A percentile compares a stretch with the other conserved stretches of the same genome.
These are phyloP conservation scores for Asterophora lycoperdoides DNA, from an alignment of 768 basidiomycete genomes.

Conservation along the genomic window DNA sequence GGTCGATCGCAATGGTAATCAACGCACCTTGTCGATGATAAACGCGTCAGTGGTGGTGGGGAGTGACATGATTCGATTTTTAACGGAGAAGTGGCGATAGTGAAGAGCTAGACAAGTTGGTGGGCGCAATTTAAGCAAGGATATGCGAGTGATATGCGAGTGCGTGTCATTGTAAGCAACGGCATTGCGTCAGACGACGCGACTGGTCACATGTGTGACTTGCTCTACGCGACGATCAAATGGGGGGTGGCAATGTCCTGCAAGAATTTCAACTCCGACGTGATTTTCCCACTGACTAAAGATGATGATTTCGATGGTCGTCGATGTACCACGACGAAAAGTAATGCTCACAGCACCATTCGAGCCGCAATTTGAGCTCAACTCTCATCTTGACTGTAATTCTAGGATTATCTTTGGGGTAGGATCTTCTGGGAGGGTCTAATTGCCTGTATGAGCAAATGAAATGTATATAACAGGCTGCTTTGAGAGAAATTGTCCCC, in stretches of 20 bases:
- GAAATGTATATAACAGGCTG: not conserved
- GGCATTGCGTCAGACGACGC: too few relatives aligned
- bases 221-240: too few relatives aligned
- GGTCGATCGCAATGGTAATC: not conserved
- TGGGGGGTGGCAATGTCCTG: not conserved
- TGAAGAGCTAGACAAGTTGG: too few relatives aligned
- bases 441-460: too few relatives aligned
- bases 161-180: too few relatives aligned
- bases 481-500: not conserved
- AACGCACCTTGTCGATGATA: conserved; percentile 50
- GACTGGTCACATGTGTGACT: too few relatives aligned
- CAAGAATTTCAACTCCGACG: conserved; percentile 1
- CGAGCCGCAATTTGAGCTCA: not conserved
- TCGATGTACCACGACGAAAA: not conserved
- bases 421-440: too few relatives aligned
- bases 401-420: not conserved
- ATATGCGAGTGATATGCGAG: too few relatives aligned
- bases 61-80: conserved; percentile 40
- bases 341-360: not conserved
- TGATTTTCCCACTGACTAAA: not conserved
- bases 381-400: not conserved
- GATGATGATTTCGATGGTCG: not conserved
- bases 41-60: conserved; percentile 68
- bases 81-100: conserved; percentile 27
- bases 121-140: too few relatives aligned